Base-by-base conservation (phyloP, 805 yeast species). In the Nakazawaea populi region DNA sequence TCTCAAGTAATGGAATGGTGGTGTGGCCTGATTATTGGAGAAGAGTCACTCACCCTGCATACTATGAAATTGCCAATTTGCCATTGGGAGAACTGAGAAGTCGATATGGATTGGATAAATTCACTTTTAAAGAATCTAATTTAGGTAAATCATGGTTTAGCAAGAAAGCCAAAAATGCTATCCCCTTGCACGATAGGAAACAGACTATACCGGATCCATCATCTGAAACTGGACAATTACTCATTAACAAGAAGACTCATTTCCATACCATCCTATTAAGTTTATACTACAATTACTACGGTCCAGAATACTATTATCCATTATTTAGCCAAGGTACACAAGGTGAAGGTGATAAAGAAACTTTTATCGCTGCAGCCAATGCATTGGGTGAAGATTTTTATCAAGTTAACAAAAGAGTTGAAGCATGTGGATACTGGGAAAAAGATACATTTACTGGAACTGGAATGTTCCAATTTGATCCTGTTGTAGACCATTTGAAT, bases 341-440 rank as follows among this genome's bases (percentile, higher is more conserved):
- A 4, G 94, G 94, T n/a, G 89, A 84, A 67, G 94, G 92, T 47
- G 92, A 87, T 61, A 87, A 86, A 60, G 92, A 86, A 56, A 85
- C 92, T 0, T 83, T 84, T 54, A 70, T 83, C 49, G 87, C 89
- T 0, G 87, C 89, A 0, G 85, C 89, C 1, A 72, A 74, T 32
- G 77, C 75, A 9, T 66, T 76, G 32, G 64, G 67, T 1, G 65
- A 76, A 48, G 67, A 73, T 1, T 81, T 70, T 55, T 81, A 82
- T 60, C 85, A 80, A 61, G 81, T 82, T 3, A 72, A 75, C 40
- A 76, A 70, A 53, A 76, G 72, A 54, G 73, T 80, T 47, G 68
- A 72, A 39, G 83, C 81, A 9, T 63, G 78, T 60, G 81, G 85
- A 54, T 64, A 73, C 34, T 50, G 52, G 52, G 52, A 49, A 44